Evolutionary conservation across 2,329 filamentous ascomycete genomes (phyloP).

Genomic region (Emydomyces testavorans): DNA sequence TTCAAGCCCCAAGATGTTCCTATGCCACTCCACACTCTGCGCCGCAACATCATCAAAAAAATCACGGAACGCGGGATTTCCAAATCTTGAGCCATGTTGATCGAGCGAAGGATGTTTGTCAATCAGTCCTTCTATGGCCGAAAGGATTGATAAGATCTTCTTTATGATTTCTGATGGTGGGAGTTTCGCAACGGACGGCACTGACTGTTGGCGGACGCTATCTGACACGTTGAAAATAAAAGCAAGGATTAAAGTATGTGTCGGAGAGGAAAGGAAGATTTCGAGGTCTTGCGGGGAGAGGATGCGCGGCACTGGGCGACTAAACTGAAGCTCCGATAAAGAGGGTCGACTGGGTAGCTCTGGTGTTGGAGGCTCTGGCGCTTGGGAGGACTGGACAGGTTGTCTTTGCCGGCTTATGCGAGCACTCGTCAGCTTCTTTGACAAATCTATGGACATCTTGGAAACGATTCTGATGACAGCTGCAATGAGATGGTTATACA

Average conservation of each 20-base stretch:
- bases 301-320: slow-evolving; percentile 63
- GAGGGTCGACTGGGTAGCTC: slow-evolving; percentile 57
- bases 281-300: slow-evolving; percentile 69
- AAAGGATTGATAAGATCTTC: slow-evolving; percentile 57
- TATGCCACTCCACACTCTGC: slow-evolving; percentile 34
- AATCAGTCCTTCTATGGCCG: slow-evolving; percentile 56
- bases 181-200: slow-evolving; percentile 49
- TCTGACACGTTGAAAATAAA: slow-evolving; percentile 85
- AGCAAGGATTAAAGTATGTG: slow-evolving; percentile 62
- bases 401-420: slow-evolving; percentile 28
- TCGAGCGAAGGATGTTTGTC: slow-evolving; percentile 66
- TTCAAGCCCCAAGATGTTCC: slow-evolving; percentile 30
- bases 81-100: slow-evolving; percentile 79
- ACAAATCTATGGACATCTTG: slow-evolving; percentile 25
- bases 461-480: slow-evolving; percentile 6
- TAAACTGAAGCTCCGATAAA: slow-evolving; percentile 49
- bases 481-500: slow-evolving; percentile 10
- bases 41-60: slow-evolving; percentile 51
- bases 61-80: slow-evolving; percentile 78
- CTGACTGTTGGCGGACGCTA: slow-evolving; percentile 58
- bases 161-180: slow-evolving; percentile 40
- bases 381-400: slow-evolving; percentile 21
- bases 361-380: slow-evolving; percentile 64
- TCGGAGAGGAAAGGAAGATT: slow-evolving; percentile 64
- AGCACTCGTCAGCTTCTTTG: slow-evolving; percentile 31